Percentiles rank a stretch among this genome's conserved stretches.
Conservation (phyloP, 306 rosid genomes). For the apple (Malus domestica) region DNA sequence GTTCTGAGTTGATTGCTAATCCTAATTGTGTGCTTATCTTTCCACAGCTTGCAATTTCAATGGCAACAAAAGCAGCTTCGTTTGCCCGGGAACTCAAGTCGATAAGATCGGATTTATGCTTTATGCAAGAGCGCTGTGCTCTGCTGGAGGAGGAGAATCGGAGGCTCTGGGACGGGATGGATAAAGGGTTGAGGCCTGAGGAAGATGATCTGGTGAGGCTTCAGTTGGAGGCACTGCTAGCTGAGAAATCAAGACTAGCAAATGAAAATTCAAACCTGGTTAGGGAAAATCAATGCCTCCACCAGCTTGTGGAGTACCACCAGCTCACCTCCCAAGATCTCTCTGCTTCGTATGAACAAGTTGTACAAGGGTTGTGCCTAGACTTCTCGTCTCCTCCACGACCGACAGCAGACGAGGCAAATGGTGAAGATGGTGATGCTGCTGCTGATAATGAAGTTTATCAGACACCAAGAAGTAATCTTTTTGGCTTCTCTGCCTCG, state of each 20-base stretch:
- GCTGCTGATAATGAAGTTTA: slow-evolving; percentile 11
- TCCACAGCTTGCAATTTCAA: slow-evolving; percentile 68
- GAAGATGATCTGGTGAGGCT: slow-evolving; percentile 99
- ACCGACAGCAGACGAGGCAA: slow-evolving; percentile 29
- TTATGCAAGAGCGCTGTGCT: slow-evolving; percentile 69
- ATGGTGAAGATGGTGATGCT: slow-evolving; percentile 12
- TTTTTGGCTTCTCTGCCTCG: slow-evolving; percentile 26
- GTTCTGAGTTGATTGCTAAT: background rate
- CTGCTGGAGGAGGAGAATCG: slow-evolving; percentile 86
- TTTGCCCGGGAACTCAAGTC: slow-evolving; percentile 77
- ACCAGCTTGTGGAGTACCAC: slow-evolving; percentile 93
- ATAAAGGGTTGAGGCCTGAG: slow-evolving; percentile 66
- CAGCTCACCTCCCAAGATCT: slow-evolving; percentile 76
- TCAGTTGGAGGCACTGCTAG: slow-evolving; percentile 85
- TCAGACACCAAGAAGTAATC: slow-evolving; percentile 29
- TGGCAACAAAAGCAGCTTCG: slow-evolving; percentile 82
- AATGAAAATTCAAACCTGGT: slow-evolving; percentile 73
- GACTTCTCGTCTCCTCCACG: slow-evolving; percentile 82
- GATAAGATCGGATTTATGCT: slow-evolving; percentile 59
- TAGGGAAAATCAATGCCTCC: slow-evolving; percentile 89
- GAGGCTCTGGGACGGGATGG: slow-evolving; percentile 66
- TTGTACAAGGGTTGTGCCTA: slow-evolving; percentile 61
- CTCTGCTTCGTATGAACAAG: slow-evolving; percentile 56
- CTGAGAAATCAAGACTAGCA: slow-evolving; percentile 88
- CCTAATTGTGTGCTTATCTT: slow-evolving; percentile 3